A percentile compares a stretch with the other conserved stretches of the same genome.
These are phyloP conservation scores for Neoboletus magnificus DNA, from an alignment of 768 basidiomycete genomes.

Conservation along the genomic window DNA sequence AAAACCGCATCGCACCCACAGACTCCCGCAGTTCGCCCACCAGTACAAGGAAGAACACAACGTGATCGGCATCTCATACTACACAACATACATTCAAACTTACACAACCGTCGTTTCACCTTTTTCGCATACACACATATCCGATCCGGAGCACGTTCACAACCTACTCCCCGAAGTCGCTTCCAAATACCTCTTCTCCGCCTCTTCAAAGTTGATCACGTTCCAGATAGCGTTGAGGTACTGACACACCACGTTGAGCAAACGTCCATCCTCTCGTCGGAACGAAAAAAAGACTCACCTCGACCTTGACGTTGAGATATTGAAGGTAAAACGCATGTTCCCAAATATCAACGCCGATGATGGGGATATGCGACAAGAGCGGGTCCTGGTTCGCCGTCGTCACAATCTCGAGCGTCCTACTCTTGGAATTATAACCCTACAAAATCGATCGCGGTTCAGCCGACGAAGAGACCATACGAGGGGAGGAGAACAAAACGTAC, in stretches of 20 bases:
- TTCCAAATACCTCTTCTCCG: slow-evolving; percentile 57
- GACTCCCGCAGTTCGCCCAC: too few species aligned
- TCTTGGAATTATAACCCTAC: slow-evolving; percentile 71
- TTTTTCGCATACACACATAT: neutral
- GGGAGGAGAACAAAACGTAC: slow-evolving; percentile 62
- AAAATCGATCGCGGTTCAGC: too few species aligned
- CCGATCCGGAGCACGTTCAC: slow-evolving; percentile 16
- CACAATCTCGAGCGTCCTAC: slow-evolving; percentile 74
- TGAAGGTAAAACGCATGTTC: slow-evolving; percentile 97
- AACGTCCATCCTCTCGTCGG: too few species aligned
- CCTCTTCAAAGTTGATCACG: slow-evolving; percentile 71
- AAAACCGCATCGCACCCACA: too few species aligned
- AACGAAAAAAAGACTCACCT: slow-evolving; percentile 74
- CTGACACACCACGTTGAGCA: too few species aligned
- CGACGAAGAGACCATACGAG: too few species aligned
- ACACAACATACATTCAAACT: neutral
- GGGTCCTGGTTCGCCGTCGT: slow-evolving; percentile 98
- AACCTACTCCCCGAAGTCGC: slow-evolving; percentile 34
- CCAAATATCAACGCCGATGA: slow-evolving; percentile 95
- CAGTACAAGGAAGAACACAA: too few species aligned
- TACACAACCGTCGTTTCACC: neutral
- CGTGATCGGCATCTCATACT: neutral
- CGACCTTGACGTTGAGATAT: slow-evolving; percentile 91
- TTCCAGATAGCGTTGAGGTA: slow-evolving; percentile 76
- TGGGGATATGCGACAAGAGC: slow-evolving; percentile 66